Base-by-base conservation (phyloP, 2,329 filamentous ascomycete genomes). In the Emergomyces orientalis region DNA sequence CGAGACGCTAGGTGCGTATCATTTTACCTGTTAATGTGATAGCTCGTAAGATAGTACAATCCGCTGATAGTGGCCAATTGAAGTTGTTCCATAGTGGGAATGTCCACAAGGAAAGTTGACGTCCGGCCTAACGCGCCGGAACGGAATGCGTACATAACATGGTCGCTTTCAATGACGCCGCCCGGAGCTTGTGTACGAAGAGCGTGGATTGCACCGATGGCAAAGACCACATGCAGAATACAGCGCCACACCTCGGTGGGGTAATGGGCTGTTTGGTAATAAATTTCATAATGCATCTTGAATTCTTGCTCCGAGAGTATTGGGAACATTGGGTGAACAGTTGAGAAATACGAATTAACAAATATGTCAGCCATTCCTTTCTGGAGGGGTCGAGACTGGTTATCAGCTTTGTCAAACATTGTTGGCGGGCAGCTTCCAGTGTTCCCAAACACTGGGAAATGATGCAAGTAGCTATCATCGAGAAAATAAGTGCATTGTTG, bases 141-240 rank as follows among this genome's bases (percentile, higher is more conserved):
- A 43, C 75, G 67, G 22, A 72, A 70, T 59, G 76, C 73, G 63
- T 76, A 78, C 5, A 75, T 55, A 17, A 72, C 27, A 66, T 77
- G 74, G 47, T 76, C 73, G 27, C 68, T 65, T n/a, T 71, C 68
- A 60, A 71, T 67, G 22, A 65, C 68, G 27, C 60, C 65, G 67
- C 68, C 69, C 1, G 70, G 64, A 3, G 69, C 68, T 59, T 69
- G 63, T 3, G 65, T 69, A 49, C 75, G 68, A 63, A 73, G 69
- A 17, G 71, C 71, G 63, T 74, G 73, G 30, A 71, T 69, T 22
- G 76, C 70, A 9, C 73, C 76, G 45, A 79, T 74, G 22, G 76
- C 77, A 62, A 78, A 77, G 2, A 78, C 70, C 19, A 77, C 43
- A 58, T 79, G 77, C 49, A 78, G 59, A 22, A 75, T 73, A 6